Percentiles rank a stretch among this genome's conserved stretches.
These are phyloP conservation scores for Beauveria australis DNA, from an alignment of 2,329 filamentous ascomycete species.

Conservation along the genomic window DNA sequence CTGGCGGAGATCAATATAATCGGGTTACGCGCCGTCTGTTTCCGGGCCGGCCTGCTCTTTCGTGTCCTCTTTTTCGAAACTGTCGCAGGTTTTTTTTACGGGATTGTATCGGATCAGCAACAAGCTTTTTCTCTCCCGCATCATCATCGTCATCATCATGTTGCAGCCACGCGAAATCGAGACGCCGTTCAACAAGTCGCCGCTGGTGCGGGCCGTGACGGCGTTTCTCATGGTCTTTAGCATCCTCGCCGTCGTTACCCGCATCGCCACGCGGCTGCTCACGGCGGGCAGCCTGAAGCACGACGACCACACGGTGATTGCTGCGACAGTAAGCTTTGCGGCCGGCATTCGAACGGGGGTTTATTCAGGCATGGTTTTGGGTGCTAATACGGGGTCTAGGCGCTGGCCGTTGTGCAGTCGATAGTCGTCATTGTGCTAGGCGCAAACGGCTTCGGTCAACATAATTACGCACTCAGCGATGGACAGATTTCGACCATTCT, in stretches of 20 bases:
- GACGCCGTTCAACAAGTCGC: conserved; percentile 18
- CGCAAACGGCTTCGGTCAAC: conserved; percentile 15
- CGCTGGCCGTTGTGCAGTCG: conserved; percentile 15
- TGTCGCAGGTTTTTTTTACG: no score
- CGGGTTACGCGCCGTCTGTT: not conserved
- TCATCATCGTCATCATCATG: not conserved
- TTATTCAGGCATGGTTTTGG: no score
- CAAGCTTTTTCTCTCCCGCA: no score
- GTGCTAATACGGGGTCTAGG: conserved; percentile 4
- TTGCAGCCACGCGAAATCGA: conserved; percentile 15
- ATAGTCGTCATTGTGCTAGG: conserved; percentile 14
- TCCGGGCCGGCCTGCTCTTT: not conserved
- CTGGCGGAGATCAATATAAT: not conserved
- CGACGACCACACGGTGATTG: conserved; percentile 14
- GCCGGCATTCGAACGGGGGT: no score
- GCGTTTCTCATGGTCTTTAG: conserved; percentile 18
- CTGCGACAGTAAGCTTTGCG: conserved; percentile 13
- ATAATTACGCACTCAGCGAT: not conserved
- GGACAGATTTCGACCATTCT: conserved; percentile 12
- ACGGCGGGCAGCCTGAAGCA: conserved; percentile 13
- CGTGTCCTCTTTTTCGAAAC: no score
- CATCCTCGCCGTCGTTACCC: conserved; percentile 15
- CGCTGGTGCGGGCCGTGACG: conserved; percentile 16
- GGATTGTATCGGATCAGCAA: no score
- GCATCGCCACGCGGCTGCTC: conserved; percentile 13